Conservation (phyloP, 2,329 filamentous ascomycete genomes). For the Pezicula carpinea region DNA sequence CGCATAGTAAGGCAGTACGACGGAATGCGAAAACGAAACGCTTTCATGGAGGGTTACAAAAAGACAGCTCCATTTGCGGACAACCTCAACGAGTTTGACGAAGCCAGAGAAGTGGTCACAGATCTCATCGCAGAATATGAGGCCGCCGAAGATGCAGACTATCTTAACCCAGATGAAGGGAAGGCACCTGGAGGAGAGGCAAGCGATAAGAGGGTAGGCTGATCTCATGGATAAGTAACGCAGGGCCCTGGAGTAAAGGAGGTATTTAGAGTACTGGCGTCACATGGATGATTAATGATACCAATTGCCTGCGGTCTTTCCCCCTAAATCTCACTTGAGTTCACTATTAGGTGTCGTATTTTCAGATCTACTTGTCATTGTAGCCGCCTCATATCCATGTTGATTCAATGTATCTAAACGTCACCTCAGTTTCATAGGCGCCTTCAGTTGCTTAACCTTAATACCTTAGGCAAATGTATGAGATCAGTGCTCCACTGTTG, state of each 20-base stretch:
- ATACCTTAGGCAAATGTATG: too few species aligned
- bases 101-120: conserved; percentile 84
- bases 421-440: too few species aligned
- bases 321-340: conserved; percentile 1
- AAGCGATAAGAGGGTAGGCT: conserved; percentile 23
- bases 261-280: conserved; percentile 7
- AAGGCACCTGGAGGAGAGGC: conserved; percentile 21
- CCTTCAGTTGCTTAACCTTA: too few species aligned
- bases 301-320: conserved; percentile 14
- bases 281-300: conserved; percentile 25
- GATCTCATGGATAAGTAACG: conserved; percentile 5
- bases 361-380: not conserved
- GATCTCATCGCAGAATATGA: conserved; percentile 94
- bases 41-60: conserved; percentile 94
- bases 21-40: conserved; percentile 90
- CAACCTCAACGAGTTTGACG: conserved; percentile 90
- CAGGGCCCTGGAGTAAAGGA: conserved; percentile 9
- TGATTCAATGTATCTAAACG: too few species aligned
- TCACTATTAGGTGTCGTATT: not conserved
- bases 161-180: conserved; percentile 61
- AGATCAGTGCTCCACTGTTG: too few species aligned
- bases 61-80: conserved; percentile 91
- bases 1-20: conserved; percentile 91
- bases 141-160: conserved; percentile 85
- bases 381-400: too few species aligned